These are phyloP conservation scores for Rhamnella rubrinervis DNA, from an alignment of 331 rosid species.

Conservation along the genomic window DNA sequence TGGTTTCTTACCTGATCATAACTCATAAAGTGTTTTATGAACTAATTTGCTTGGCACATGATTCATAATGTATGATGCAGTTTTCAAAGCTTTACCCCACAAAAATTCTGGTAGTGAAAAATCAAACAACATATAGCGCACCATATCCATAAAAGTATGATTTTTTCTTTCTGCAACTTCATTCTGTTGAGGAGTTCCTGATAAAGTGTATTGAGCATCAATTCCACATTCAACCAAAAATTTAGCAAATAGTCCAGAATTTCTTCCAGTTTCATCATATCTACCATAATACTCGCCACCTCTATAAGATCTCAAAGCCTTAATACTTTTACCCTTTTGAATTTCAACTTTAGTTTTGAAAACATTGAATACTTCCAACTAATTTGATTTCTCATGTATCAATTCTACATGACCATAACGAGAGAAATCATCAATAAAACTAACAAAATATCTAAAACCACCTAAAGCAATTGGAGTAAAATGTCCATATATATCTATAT, in stretches of 20 bases:
- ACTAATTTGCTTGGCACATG: not conserved
- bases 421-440: conserved; percentile 4
- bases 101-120: no score
- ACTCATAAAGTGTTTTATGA: not conserved
- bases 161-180: not conserved
- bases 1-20: not conserved
- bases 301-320: no score
- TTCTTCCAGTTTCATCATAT: not conserved
- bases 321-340: no score
- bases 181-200: not conserved
- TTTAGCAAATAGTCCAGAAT: not conserved
- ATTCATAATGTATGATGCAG: not conserved
- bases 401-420: not conserved
- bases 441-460: not conserved
- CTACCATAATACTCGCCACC: no score
- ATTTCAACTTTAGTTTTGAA: no score
- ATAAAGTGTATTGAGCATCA: not conserved
- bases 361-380: not conserved
- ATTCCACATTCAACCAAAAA: not conserved
- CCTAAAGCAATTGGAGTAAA: not conserved
- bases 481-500: not conserved
- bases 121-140: no score
- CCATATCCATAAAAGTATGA: no score
- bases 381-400: not conserved
- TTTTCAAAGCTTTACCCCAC: not conserved